Evolutionary conservation across 257 asterid species (phyloP).

Genomic region (Scutellaria galericulata): DNA sequence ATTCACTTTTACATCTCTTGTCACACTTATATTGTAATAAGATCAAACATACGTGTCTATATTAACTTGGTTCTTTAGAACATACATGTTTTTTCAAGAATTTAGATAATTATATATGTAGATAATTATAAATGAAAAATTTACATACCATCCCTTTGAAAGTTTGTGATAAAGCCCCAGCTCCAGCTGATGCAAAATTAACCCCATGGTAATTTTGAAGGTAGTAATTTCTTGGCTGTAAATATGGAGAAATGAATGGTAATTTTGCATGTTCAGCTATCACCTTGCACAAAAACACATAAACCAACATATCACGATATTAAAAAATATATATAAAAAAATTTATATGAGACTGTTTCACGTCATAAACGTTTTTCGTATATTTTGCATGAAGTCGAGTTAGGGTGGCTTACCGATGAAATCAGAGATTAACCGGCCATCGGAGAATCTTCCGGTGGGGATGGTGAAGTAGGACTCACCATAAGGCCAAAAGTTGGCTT

Average conservation of each 20-base stretch:
- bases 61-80: background rate
- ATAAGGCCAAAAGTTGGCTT: slow-evolving; percentile 71
- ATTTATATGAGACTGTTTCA: too few relatives aligned
- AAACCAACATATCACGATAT: background rate
- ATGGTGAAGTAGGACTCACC: slow-evolving; percentile 56
- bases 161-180: slow-evolving; percentile 64
- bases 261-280: slow-evolving; percentile 62
- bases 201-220: slow-evolving; percentile 41
- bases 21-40: too few relatives aligned
- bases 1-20: too few relatives aligned
- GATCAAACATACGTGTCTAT: slow-evolving; percentile 14
- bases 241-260: slow-evolving; percentile 54
- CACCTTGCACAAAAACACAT: slow-evolving; percentile 21
- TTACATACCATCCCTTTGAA: slow-evolving; percentile 54
- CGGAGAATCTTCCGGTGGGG: slow-evolving; percentile 80
- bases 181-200: slow-evolving; percentile 79
- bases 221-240: slow-evolving; percentile 39
- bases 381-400: background rate
- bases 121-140: too few relatives aligned
- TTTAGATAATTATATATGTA: background rate
- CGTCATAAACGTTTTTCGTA: too few relatives aligned
- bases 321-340: background rate
- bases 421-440: slow-evolving; percentile 75
- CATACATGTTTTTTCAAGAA: background rate
- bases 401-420: slow-evolving; percentile 51